Evolutionary conservation across 2,329 filamentous ascomycete species (phyloP).

Genomic region (Rutstroemia sp.): DNA sequence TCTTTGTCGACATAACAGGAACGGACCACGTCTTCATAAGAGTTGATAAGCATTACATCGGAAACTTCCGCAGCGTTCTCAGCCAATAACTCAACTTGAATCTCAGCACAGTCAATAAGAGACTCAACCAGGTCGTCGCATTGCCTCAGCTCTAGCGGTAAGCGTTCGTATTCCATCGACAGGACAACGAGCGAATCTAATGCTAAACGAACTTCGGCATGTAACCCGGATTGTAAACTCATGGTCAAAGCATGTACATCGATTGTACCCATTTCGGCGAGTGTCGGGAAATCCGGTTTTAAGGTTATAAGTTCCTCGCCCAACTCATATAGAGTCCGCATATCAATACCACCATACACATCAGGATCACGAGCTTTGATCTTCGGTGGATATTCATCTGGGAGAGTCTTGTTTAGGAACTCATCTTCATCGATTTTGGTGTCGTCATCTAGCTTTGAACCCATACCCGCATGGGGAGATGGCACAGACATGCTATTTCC

Average conservation of each 20-base stretch:
- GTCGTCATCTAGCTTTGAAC: constrained; percentile 15
- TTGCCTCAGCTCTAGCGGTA: constrained; percentile 58
- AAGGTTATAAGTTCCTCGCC: constrained; percentile 52
- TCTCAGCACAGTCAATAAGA: constrained; percentile 83
- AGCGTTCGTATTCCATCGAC: constrained; percentile 54
- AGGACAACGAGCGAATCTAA: constrained; percentile 69
- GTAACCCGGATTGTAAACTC: constrained; percentile 83
- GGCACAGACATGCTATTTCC: constrained; percentile 18
- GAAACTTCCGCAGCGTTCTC: constrained; percentile 81
- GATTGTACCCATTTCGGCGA: constrained; percentile 76
- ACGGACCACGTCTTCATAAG: constrained; percentile 83
- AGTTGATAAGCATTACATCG: constrained; percentile 72
- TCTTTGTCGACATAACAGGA: constrained; percentile 69
- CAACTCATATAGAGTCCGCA: constrained; percentile 55
- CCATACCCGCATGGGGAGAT: constrained; percentile 21
- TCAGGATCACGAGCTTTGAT: constrained; percentile 46
- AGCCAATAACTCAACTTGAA: constrained; percentile 76
- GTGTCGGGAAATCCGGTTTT: constrained; percentile 67
- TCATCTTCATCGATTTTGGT: not conserved
- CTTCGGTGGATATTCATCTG: constrained; percentile 44
- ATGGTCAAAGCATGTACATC: constrained; percentile 86
- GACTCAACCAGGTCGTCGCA: constrained; percentile 88
- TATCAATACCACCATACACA: constrained; percentile 65
- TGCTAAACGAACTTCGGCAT: constrained; percentile 81
- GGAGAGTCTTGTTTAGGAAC: constrained; percentile 6